phyloP scores from a whole-genome alignment of 2,329 filamentous ascomycete genomes.

The Colletotrichum sp. region DNA sequence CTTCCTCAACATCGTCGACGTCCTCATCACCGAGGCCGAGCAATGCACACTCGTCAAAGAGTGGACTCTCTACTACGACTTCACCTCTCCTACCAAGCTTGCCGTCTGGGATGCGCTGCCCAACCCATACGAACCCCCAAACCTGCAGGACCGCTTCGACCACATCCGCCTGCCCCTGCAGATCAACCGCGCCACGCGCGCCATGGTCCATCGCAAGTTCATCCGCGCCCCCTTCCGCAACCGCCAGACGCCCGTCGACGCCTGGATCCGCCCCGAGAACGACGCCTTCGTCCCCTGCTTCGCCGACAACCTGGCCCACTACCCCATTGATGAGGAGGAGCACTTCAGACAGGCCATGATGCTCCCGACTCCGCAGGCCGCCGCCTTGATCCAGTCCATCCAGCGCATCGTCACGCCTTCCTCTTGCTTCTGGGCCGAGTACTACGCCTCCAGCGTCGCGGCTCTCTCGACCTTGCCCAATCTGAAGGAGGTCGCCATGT shows the following conservation, averaged over 20 bases:
- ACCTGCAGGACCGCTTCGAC: background rate
- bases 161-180: background rate
- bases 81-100: background rate
- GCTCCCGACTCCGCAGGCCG: background rate
- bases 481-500: background rate
- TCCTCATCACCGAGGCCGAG: background rate
- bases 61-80: background rate
- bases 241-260: background rate
- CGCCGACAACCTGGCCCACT: constrained; percentile 13
- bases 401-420: background rate
- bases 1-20: background rate
- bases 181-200: background rate
- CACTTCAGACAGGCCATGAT: background rate
- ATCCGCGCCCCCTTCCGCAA: background rate
- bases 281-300: constrained; percentile 25
- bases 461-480: background rate
- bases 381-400: background rate
- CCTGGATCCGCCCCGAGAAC: background rate
- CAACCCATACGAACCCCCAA: background rate
- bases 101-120: background rate
- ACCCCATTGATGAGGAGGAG: background rate
- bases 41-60: background rate
- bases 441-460: background rate
- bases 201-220: background rate
- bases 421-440: background rate